Evolutionary conservation across 1,139 yeast genomes (phyloP).

Genomic region (Yamadazyma kanchanaburiensis): DNA sequence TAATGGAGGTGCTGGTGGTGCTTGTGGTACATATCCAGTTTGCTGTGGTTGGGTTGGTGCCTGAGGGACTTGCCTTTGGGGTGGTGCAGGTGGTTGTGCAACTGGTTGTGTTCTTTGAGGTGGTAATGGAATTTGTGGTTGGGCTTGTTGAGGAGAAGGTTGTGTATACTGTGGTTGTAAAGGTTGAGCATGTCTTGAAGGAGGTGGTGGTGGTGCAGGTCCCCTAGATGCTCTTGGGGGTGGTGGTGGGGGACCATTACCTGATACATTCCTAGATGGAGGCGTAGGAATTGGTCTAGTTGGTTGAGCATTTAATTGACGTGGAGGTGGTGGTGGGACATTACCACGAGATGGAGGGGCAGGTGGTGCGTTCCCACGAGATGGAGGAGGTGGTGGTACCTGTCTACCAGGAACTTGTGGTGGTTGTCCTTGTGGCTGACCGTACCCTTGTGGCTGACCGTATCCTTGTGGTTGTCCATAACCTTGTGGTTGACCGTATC

Average conservation of each 20-base stretch:
- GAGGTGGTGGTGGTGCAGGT: conserved; percentile 16
- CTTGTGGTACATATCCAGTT: conserved; percentile 3
- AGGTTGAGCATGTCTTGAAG: too few species aligned
- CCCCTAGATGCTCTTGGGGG: conserved; percentile 9
- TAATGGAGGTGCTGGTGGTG: conserved; percentile 15
- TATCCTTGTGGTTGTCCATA: conserved; percentile 1
- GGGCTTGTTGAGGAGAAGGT: too few species aligned
- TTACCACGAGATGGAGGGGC: conserved; percentile 17
- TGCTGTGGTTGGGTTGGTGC: conserved; percentile 7
- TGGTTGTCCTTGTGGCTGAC: conserved; percentile 18
- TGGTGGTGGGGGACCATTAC: too few species aligned
- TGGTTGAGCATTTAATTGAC: too few species aligned
- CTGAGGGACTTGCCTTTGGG: too few species aligned
- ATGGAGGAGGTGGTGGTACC: conserved; percentile 29
- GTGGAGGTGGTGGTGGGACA: conserved; percentile 7
- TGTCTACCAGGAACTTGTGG: conserved; percentile 12
- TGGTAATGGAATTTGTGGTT: too few species aligned
- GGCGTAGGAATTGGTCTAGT: too few species aligned
- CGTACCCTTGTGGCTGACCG: conserved; percentile 9
- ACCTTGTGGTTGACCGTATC: conserved; percentile 22
- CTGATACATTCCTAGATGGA: too few species aligned
- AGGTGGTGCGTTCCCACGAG: conserved; percentile 12
- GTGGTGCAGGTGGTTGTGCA: too few species aligned
- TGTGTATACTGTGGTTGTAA: too few species aligned
- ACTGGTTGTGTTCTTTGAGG: too few species aligned